phyloP scores from a whole-genome alignment of 805 yeast species.

The Pichia kluyveri region DNA sequence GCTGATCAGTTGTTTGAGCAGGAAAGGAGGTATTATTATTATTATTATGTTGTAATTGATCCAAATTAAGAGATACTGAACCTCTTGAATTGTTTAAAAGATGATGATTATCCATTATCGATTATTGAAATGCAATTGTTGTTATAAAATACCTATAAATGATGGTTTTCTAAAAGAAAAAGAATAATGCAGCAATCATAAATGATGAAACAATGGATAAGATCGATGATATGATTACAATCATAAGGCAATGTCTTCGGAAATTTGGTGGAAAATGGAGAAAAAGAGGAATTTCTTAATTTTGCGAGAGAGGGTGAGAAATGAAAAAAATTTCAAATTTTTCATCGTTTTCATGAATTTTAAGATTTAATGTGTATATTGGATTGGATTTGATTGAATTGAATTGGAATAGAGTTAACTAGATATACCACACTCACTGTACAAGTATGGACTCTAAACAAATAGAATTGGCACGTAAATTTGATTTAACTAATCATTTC shows the following conservation, averaged over 20 bases:
- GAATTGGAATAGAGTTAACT: too few species aligned
- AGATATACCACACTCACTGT: not conserved
- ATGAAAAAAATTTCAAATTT: too few species aligned
- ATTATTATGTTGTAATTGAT: slow-evolving; percentile 4
- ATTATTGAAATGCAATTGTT: not conserved
- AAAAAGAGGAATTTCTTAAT: not conserved
- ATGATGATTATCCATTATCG: slow-evolving; percentile 6
- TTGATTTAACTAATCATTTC: slow-evolving; percentile 46
- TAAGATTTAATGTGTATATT: too few species aligned
- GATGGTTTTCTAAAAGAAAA: not conserved
- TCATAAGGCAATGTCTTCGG: too few species aligned
- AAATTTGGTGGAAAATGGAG: too few species aligned
- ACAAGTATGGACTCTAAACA: slow-evolving; percentile 9
- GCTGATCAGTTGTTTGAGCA: not conserved
- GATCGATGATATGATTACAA: too few species aligned
- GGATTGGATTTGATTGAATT: too few species aligned
- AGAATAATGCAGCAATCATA: not conserved
- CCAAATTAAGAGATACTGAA: slow-evolving; percentile 7
- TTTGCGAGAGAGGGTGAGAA: not conserved
- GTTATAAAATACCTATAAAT: too few species aligned
- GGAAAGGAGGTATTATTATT: not conserved
- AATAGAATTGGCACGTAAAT: slow-evolving; percentile 35
- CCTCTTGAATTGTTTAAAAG: slow-evolving; percentile 8
- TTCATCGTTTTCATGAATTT: not conserved
- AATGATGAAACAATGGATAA: too few species aligned